These are phyloP conservation scores for Penicillium sp. DNA, from an alignment of 2,329 filamentous ascomycete genomes.

Conservation along the genomic window DNA sequence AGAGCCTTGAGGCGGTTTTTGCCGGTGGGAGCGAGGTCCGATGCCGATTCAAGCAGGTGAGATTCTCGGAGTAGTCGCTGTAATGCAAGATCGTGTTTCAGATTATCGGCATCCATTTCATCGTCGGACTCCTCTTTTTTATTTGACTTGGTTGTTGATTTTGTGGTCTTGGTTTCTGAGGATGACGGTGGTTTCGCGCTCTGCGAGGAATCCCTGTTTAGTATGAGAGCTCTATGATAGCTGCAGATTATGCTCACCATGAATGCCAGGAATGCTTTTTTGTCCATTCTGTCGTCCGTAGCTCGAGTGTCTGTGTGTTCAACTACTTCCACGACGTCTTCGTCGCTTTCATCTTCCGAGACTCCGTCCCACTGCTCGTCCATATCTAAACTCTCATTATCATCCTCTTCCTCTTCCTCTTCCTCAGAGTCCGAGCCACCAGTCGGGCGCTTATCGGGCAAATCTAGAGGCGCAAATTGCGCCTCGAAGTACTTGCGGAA, in stretches of 20 bases:
- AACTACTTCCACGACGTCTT: conserved; percentile 54
- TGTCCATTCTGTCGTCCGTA: conserved; percentile 51
- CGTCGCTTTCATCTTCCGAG: conserved; percentile 48
- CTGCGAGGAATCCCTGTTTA: conserved; percentile 24
- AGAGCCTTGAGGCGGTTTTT: conserved; percentile 74
- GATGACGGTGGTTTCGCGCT: conserved; percentile 47
- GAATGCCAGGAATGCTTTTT: conserved; percentile 70
- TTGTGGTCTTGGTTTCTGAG: conserved; percentile 14
- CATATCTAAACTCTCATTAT: conserved; percentile 26
- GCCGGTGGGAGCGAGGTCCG: conserved; percentile 57
- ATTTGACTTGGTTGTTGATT: conserved; percentile 20
- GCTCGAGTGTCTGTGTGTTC: conserved; percentile 53
- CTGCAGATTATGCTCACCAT: conserved; percentile 52
- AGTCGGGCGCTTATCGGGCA: conserved; percentile 11
- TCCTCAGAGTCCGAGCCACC: conserved; percentile 19
- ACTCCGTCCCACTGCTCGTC: conserved; percentile 61
- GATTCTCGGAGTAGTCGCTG: conserved; percentile 89
- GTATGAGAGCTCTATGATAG: neutral
- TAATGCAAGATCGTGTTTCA: conserved; percentile 88
- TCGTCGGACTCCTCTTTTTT: conserved; percentile 50
- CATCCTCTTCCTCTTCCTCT: conserved; percentile 25
- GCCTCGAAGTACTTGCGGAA: conserved; percentile 84
- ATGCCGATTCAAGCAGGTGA: conserved; percentile 67
- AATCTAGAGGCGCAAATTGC: conserved; percentile 70
- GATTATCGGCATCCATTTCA: conserved; percentile 59